A percentile compares a stretch with the other conserved stretches of the same genome.
Evolutionary conservation across 2,329 filamentous ascomycete genomes (phyloP).

Genomic region (Microcyclosporella mali): DNA sequence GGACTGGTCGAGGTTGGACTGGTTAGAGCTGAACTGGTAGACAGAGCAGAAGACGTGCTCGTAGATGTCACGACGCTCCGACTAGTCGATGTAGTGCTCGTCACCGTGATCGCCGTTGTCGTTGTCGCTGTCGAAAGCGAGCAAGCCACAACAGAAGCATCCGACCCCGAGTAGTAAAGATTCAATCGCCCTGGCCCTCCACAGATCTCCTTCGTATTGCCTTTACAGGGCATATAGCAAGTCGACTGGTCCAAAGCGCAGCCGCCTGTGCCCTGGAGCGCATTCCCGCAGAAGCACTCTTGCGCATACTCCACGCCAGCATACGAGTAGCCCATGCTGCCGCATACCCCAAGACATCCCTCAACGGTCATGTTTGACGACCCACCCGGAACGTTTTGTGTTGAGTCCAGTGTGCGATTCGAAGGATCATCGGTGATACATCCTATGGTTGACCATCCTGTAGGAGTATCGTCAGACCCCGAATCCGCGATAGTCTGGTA

Average conservation of each 20-base stretch:
- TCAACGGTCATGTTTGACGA: constrained; percentile 31
- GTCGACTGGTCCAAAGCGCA: constrained; percentile 7
- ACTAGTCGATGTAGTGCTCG: background rate
- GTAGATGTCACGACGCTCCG: too few relatives aligned
- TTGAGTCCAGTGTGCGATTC: constrained; percentile 1
- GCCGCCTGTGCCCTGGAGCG: constrained; percentile 1
- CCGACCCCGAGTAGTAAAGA: constrained; percentile 11
- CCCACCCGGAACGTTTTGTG: constrained; percentile 16
- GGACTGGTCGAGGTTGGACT: too few relatives aligned
- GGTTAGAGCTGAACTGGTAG: background rate
- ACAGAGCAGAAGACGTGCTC: constrained; percentile 1
- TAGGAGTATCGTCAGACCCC: constrained; percentile 9
- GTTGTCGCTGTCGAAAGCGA: constrained; percentile 2
- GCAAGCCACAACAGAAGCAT: constrained; percentile 4
- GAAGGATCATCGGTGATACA: constrained; percentile 19
- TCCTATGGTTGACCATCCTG: constrained; percentile 18
- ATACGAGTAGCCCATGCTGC: constrained; percentile 6
- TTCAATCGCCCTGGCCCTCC: constrained; percentile 15
- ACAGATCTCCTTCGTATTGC: constrained; percentile 24
- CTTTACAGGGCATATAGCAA: constrained; percentile 26
- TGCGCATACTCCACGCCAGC: constrained; percentile 33
- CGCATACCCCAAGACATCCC: constrained; percentile 26
- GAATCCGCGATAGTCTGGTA: constrained; percentile 7
- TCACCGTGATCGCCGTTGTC: too few relatives aligned
- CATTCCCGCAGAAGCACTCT: constrained; percentile 14